phyloP scores from a whole-genome alignment of 2,329 filamentous ascomycete genomes.

The Dactylella cylindrospora region DNA sequence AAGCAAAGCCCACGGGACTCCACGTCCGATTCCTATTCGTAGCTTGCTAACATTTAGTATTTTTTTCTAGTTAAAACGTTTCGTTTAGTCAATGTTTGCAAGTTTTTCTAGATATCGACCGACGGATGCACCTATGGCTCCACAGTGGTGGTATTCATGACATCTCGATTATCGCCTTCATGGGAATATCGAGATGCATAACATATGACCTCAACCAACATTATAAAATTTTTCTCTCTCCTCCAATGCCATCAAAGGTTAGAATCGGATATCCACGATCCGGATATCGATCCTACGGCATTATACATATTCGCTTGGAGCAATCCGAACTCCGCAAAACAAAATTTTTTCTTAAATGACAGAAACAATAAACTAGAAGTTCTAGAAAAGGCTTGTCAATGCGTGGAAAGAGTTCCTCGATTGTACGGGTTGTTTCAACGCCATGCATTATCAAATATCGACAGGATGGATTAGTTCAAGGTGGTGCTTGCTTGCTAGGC shows the following conservation, averaged over 20 bases:
- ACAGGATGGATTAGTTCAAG: slow-evolving; percentile 10
- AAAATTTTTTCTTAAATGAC: too few relatives aligned
- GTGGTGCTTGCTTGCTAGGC: too few relatives aligned
- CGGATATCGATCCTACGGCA: slow-evolving; percentile 30
- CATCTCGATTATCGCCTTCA: too few relatives aligned
- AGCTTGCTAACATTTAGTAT: slow-evolving; percentile 1
- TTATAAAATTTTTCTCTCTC: too few relatives aligned
- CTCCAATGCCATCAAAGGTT: background rate
- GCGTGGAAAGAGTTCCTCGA: background rate
- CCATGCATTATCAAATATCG: slow-evolving; percentile 14
- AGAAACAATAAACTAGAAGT: too few relatives aligned
- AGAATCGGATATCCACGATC: background rate
- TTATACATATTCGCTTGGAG: slow-evolving; percentile 31
- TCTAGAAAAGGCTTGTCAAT: too few relatives aligned
- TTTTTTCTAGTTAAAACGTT: too few relatives aligned
- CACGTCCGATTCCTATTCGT: slow-evolving; percentile 30
- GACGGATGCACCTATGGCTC: slow-evolving; percentile 1
- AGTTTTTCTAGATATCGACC: too few relatives aligned
- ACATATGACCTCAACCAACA: too few relatives aligned
- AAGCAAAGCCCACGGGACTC: too few relatives aligned
- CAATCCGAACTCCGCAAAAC: slow-evolving; percentile 1
- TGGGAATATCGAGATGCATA: too few relatives aligned
- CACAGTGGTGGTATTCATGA: slow-evolving; percentile 29
- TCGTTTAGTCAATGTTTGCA: too few relatives aligned
- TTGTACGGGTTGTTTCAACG: slow-evolving; percentile 19